Conservation (phyloP, 2,329 filamentous ascomycete genomes). For the Aspergillus texensis region DNA sequence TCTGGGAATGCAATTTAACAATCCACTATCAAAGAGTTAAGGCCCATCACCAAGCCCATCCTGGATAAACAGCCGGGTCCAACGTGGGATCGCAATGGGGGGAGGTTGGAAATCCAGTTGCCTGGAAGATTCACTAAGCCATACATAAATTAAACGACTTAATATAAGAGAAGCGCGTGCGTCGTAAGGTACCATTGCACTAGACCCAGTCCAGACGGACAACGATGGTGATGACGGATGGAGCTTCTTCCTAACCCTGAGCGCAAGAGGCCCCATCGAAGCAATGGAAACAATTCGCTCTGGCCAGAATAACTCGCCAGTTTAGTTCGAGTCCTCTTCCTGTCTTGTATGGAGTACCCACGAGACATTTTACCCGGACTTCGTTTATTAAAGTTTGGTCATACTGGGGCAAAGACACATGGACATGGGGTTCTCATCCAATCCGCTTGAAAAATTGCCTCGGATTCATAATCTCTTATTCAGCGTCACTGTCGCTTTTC, state of each 20-base stretch:
- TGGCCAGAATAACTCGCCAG: background rate
- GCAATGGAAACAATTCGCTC: background rate
- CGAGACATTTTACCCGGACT: background rate
- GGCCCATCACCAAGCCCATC: background rate
- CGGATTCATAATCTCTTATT: slow-evolving; percentile 3
- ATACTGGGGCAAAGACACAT: slow-evolving; percentile 17
- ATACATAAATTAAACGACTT: background rate
- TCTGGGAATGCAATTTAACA: background rate
- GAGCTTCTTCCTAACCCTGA: background rate
- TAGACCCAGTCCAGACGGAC: background rate
- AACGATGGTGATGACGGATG: background rate
- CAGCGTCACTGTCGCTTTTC: background rate
- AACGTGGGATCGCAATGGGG: background rate
- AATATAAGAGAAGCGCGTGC: background rate
- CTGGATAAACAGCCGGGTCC: background rate
- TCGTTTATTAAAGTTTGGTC: slow-evolving; percentile 22
- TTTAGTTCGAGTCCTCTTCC: background rate
- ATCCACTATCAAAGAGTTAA: background rate
- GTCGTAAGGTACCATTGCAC: background rate
- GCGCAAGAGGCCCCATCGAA: background rate
- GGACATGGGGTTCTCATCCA: slow-evolving; percentile 9
- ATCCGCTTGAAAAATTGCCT: background rate
- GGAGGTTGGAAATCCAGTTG: background rate
- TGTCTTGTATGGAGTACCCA: background rate
- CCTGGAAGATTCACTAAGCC: background rate